phyloP scores from a whole-genome alignment of 1,284 basidiomycete genomes.

The Naganishia sp. region DNA sequence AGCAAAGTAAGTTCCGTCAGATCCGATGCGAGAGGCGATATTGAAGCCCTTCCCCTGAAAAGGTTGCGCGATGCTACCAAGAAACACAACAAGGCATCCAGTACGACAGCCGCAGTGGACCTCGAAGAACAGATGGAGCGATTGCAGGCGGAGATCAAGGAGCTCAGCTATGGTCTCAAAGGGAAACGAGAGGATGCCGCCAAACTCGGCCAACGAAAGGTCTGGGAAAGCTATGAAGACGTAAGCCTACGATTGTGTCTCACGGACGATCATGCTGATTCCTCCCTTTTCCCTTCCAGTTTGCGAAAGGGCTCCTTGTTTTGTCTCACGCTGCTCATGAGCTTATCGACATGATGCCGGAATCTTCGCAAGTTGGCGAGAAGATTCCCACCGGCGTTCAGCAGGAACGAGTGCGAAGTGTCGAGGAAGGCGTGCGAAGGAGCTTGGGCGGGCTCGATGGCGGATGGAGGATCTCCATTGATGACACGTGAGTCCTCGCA shows the following conservation, averaged over 20 bases:
- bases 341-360: constrained; percentile 29
- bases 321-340: constrained; percentile 30
- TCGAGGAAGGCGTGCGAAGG: constrained; percentile 34
- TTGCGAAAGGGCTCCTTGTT: constrained; percentile 26
- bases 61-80: constrained; percentile 16
- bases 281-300: constrained; percentile 13
- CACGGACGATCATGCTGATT: not conserved
- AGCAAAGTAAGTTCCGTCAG: not conserved
- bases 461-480: constrained; percentile 29
- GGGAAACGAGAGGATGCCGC: constrained; percentile 33
- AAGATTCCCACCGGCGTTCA: constrained; percentile 24
- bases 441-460: constrained; percentile 32
- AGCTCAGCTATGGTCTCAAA: constrained; percentile 22
- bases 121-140: constrained; percentile 28
- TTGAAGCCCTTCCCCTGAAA: not conserved
- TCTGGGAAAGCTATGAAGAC: constrained; percentile 35
- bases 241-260: constrained; percentile 1
- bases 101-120: constrained; percentile 13
- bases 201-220: constrained; percentile 18
- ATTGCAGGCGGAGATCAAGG: constrained; percentile 30
- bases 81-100: constrained; percentile 15
- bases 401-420: constrained; percentile 22
- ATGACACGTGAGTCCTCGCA: constrained; percentile 23
- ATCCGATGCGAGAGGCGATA: not conserved
- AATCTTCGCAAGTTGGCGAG: constrained; percentile 4